A percentile compares a stretch with the other conserved stretches of the same genome.
Evolutionary conservation across 2,329 filamentous ascomycete species (phyloP).

Genomic region (Talaromyces sp.): DNA sequence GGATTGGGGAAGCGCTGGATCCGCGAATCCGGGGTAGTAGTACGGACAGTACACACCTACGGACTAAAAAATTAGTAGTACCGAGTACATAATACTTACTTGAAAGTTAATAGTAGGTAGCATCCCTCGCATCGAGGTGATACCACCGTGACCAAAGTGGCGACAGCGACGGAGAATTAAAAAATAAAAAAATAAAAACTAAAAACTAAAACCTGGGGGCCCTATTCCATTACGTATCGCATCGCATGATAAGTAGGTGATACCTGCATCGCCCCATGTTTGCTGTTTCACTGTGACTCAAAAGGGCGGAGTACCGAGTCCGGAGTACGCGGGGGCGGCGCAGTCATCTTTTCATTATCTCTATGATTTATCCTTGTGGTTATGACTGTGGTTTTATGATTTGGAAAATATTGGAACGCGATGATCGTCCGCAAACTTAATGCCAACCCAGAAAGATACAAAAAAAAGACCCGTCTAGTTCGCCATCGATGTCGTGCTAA

Average conservation of each 20-base stretch:
- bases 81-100: not conserved
- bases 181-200: too few species aligned
- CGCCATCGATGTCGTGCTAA: not conserved
- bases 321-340: not conserved
- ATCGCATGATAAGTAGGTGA: not conserved
- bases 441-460: not conserved
- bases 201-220: not conserved
- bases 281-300: too few species aligned
- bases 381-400: too few species aligned
- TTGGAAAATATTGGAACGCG: not conserved
- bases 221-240: not conserved
- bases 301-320: too few species aligned
- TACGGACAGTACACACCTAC: not conserved
- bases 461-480: not conserved
- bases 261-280: not conserved
- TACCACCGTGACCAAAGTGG: too few species aligned
- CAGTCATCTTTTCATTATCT: too few species aligned
- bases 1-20: not conserved
- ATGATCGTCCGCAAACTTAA: not conserved
- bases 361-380: too few species aligned
- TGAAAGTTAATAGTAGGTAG: too few species aligned
- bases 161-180: not conserved
- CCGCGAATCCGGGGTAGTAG: conserved; percentile 3
- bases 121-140: too few species aligned
- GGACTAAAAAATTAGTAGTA: not conserved